phyloP scores from a whole-genome alignment of 2,329 filamentous ascomycete genomes.

The Fulvia fulva region DNA sequence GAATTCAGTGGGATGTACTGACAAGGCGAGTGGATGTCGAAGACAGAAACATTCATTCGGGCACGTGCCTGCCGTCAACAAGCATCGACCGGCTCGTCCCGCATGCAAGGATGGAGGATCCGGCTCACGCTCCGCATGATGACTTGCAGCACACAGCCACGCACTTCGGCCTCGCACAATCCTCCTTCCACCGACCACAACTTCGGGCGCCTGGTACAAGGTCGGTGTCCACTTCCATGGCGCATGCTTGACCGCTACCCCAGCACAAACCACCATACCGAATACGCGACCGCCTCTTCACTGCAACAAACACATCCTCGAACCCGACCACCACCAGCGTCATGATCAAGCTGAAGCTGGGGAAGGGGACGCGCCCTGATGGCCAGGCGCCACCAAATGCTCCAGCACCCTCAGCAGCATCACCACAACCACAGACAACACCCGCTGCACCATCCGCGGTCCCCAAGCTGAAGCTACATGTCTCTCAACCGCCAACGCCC shows the following conservation, averaged over 20 bases:
- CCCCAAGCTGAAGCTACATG: constrained; percentile 26
- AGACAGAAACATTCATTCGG: background rate
- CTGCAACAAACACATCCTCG: background rate
- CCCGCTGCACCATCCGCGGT: constrained; percentile 11
- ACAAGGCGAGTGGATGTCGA: background rate
- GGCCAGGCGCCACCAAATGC: background rate
- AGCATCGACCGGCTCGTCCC: background rate
- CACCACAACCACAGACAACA: constrained; percentile 6
- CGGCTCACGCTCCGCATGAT: background rate
- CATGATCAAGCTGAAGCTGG: constrained; percentile 25
- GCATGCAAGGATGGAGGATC: background rate
- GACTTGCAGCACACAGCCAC: constrained; percentile 2
- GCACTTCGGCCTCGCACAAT: background rate
- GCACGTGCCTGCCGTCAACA: background rate
- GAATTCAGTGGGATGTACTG: background rate
- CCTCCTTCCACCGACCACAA: background rate
- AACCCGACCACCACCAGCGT: background rate
- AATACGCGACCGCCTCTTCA: background rate
- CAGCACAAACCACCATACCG: background rate
- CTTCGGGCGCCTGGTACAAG: background rate
- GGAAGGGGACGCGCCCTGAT: constrained; percentile 3
- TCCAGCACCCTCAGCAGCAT: constrained; percentile 1
- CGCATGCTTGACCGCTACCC: background rate
- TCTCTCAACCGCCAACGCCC: constrained; percentile 27
- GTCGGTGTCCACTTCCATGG: background rate